phyloP scores from a whole-genome alignment of 2,329 filamentous ascomycete species.

The Verticillium alfalfae region DNA sequence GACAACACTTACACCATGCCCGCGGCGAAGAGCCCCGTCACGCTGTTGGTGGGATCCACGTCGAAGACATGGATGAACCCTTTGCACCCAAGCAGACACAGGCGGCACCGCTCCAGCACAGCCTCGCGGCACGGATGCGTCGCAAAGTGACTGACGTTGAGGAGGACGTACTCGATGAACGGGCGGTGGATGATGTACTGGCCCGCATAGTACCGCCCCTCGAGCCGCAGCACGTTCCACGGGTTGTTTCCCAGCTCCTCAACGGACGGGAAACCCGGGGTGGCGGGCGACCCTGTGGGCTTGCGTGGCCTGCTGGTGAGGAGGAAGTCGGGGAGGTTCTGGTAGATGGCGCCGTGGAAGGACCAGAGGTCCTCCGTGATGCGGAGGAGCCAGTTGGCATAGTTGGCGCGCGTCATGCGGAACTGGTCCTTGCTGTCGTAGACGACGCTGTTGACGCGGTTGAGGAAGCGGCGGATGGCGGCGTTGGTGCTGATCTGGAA shows the following conservation, averaged over 20 bases:
- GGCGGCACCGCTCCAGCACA: constrained; percentile 14
- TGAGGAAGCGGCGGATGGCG: constrained; percentile 20
- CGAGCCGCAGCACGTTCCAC: constrained; percentile 21
- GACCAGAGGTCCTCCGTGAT: constrained; percentile 19
- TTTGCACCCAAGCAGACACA: constrained; percentile 17
- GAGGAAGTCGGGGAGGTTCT: constrained; percentile 17
- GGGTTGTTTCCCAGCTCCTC: constrained; percentile 18
- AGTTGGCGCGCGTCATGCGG: constrained; percentile 13
- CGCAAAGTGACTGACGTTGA: constrained; percentile 17
- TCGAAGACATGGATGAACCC: constrained; percentile 22
- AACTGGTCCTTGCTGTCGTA: constrained; percentile 20
- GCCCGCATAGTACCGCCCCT: constrained; percentile 20
- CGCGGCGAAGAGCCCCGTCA: constrained; percentile 19
- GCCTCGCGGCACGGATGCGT: constrained; percentile 15
- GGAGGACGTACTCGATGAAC: constrained; percentile 19
- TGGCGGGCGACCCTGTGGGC: neutral
- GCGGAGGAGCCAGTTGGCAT: constrained; percentile 18
- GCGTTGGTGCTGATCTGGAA: constrained; percentile 24
- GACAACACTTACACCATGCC: constrained; percentile 22
- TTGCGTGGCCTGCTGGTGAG: constrained; percentile 10
- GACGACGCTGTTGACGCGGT: constrained; percentile 21
- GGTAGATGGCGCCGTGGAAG: constrained; percentile 19
- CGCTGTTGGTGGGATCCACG: constrained; percentile 14
- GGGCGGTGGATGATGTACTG: constrained; percentile 24
- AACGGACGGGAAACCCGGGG: constrained; percentile 6